These are phyloP conservation scores for Cryptococcus sp. DNA, from an alignment of 1,284 basidiomycete genomes.

Conservation along the genomic window DNA sequence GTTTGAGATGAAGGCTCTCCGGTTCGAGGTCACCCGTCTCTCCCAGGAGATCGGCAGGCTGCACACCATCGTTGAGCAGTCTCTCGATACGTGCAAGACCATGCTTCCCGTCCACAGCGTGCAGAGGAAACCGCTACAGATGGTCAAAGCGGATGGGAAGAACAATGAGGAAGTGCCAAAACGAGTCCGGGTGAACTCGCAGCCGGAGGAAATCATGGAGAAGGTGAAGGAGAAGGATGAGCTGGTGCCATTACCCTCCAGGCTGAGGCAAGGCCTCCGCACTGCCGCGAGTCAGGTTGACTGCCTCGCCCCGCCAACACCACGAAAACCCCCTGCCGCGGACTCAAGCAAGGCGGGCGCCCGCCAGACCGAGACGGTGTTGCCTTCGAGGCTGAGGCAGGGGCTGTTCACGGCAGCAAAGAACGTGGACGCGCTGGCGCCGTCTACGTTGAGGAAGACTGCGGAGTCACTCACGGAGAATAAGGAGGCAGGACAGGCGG, in stretches of 20 bases:
- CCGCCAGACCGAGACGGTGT: too few species aligned
- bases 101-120: too few species aligned
- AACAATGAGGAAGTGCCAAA: constrained; percentile 31
- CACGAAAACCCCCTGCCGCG: background rate
- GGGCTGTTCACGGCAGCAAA: constrained; percentile 35
- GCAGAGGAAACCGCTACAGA: too few species aligned
- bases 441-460: constrained; percentile 19
- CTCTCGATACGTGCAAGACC: constrained; percentile 64
- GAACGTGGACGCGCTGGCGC: constrained; percentile 18
- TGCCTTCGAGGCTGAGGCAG: constrained; percentile 36
- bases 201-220: constrained; percentile 7
- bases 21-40: constrained; percentile 55
- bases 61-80: constrained; percentile 75
- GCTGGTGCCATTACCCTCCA: constrained; percentile 19
- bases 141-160: constrained; percentile 18
- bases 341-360: too few species aligned
- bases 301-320: constrained; percentile 27
- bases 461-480: too few species aligned
- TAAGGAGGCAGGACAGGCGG: too few species aligned
- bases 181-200: constrained; percentile 18
- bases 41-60: constrained; percentile 74
- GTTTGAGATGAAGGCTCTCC: constrained; percentile 60
- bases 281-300: constrained; percentile 24
- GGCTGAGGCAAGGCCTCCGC: constrained; percentile 40
- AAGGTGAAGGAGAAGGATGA: background rate